Conservation (phyloP, 2,329 filamentous ascomycete species). For the Aspergillus clavatus region DNA sequence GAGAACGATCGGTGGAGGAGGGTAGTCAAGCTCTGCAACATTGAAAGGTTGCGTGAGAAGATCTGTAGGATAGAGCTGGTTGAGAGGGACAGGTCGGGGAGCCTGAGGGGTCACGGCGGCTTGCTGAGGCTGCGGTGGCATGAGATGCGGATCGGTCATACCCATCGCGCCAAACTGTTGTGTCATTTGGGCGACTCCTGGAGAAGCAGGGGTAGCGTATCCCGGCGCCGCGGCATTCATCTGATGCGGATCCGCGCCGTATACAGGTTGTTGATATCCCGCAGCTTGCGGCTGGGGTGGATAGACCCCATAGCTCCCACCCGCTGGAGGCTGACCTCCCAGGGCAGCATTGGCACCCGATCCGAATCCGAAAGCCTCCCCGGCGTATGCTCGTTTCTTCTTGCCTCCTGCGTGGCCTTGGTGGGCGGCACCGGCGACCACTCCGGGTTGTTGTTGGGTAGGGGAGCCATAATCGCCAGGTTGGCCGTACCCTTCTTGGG, state of each 20-base stretch:
- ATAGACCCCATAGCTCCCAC: conserved; percentile 60
- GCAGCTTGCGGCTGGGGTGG: conserved; percentile 48
- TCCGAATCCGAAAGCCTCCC: conserved; percentile 89
- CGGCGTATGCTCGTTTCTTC: conserved; percentile 94
- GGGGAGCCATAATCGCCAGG: conserved; percentile 38
- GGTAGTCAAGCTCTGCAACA: conserved; percentile 83
- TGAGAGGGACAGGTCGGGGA: conserved; percentile 56
- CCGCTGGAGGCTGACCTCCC: conserved; percentile 46
- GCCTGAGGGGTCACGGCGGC: conserved; percentile 41
- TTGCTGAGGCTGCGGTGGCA: conserved; percentile 42
- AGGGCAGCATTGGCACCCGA: conserved; percentile 73
- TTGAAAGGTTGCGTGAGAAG: conserved; percentile 90
- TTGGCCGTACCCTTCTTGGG: conserved; percentile 47
- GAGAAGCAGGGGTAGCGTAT: conserved; percentile 55
- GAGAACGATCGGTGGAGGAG: conserved; percentile 84
- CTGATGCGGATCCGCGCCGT: conserved; percentile 42
- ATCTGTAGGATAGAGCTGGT: conserved; percentile 89
- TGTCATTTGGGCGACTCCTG: conserved; percentile 66
- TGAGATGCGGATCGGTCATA: conserved; percentile 55
- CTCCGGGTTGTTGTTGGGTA: conserved; percentile 28
- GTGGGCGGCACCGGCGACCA: conserved; percentile 28
- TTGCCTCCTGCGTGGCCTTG: conserved; percentile 35
- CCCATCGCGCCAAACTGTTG: conserved; percentile 79
- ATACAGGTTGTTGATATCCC: conserved; percentile 40
- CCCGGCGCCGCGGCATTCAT: conserved; percentile 60